Percentiles rank a stretch among this genome's conserved stretches.
These are phyloP conservation scores for Cutaneotrichosporon cyanovorans DNA, from an alignment of 1,284 basidiomycete species.

Conservation along the genomic window DNA sequence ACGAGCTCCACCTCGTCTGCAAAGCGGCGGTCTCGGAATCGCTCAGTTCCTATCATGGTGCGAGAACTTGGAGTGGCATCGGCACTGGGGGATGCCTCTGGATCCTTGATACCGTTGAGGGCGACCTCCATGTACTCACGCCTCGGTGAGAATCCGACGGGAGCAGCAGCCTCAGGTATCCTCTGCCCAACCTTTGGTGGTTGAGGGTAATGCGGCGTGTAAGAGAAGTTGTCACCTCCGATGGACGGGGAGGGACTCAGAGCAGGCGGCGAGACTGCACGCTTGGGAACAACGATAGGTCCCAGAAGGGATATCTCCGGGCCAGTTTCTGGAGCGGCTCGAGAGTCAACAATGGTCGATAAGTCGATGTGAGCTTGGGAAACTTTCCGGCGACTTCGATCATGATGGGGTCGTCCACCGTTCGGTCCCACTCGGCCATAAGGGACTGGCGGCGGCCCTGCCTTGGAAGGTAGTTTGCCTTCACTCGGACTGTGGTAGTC, in stretches of 20 bases:
- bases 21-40: slow-evolving; percentile 40
- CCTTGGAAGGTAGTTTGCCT: too few species aligned
- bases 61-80: slow-evolving; percentile 32
- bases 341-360: slow-evolving; percentile 22
- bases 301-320: slow-evolving; percentile 6
- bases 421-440: too few species aligned
- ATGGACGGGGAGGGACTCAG: slow-evolving; percentile 32
- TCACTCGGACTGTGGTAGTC: too few species aligned
- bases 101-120: slow-evolving; percentile 17
- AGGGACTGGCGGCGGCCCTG: too few species aligned
- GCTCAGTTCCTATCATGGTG: slow-evolving; percentile 39
- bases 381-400: slow-evolving; percentile 14
- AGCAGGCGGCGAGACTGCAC: slow-evolving; percentile 18
- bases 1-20: slow-evolving; percentile 33
- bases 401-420: slow-evolving; percentile 6
- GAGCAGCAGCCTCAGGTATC: neutral
- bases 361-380: slow-evolving; percentile 27
- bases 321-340: slow-evolving; percentile 1
- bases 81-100: slow-evolving; percentile 11
- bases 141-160: slow-evolving; percentile 14
- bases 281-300: slow-evolving; percentile 5
- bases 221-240: slow-evolving; percentile 18
- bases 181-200: neutral
- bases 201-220: slow-evolving; percentile 7
- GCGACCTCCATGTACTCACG: slow-evolving; percentile 39